Conservation (phyloP, 805 yeast species). For the Ogataea paradorogensis region DNA sequence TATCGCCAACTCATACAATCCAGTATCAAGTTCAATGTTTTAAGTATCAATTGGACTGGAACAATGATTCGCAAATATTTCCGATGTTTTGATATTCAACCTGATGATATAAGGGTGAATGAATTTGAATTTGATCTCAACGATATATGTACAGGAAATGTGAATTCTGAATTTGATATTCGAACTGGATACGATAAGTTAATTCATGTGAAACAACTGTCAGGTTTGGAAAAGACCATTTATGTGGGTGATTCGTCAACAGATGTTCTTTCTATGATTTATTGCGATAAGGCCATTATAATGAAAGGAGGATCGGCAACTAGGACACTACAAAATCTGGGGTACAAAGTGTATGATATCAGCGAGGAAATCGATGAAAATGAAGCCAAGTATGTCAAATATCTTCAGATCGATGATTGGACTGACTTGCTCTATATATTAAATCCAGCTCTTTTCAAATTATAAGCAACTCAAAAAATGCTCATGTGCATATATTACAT, state of each 20-base stretch:
- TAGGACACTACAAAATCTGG: constrained; percentile 24
- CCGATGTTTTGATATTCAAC: constrained; percentile 7
- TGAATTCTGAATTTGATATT: constrained; percentile 26
- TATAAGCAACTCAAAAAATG: constrained; percentile 1
- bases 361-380: constrained; percentile 12
- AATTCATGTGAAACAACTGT: constrained; percentile 21
- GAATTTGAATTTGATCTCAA: constrained; percentile 42
- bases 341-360: constrained; percentile 22
- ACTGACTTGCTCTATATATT: constrained; percentile 16
- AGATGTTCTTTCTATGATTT: constrained; percentile 50
- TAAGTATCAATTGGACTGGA: constrained; percentile 65
- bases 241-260: constrained; percentile 66
- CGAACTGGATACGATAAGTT: constrained; percentile 58
- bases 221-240: constrained; percentile 17
- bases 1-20: constrained; percentile 6
- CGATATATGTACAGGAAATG: constrained; percentile 26
- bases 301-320: constrained; percentile 40
- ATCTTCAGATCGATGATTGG: constrained; percentile 22
- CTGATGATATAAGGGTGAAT: constrained; percentile 41
- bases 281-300: constrained; percentile 46
- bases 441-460: constrained; percentile 10
- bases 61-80: constrained; percentile 40
- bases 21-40: constrained; percentile 27
- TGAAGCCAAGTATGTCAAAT: constrained; percentile 14
- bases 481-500: not conserved